phyloP scores from a whole-genome alignment of 2,329 filamentous ascomycete genomes.

The Cladosporium sp. region DNA sequence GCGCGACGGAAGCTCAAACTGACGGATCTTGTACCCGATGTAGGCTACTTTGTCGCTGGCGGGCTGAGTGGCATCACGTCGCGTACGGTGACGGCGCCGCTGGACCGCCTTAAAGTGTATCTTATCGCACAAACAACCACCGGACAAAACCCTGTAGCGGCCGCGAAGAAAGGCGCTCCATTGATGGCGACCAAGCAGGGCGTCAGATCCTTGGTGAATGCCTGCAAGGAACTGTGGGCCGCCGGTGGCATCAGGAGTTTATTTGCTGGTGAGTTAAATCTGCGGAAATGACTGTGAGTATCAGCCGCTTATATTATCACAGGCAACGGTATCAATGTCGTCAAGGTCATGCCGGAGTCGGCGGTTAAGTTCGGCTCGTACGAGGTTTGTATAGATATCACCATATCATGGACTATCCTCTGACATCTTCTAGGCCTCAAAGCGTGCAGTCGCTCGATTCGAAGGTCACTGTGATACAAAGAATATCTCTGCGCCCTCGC shows the following conservation, averaged over 20 bases:
- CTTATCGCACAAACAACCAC: conserved; percentile 82
- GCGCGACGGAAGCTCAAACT: conserved; percentile 40
- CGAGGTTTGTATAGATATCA: conserved; percentile 52
- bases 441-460: conserved; percentile 75
- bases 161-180: conserved; percentile 66
- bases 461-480: conserved; percentile 84
- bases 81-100: conserved; percentile 87
- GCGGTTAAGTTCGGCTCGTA: conserved; percentile 98
- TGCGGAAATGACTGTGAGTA: too few species aligned
- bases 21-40: conserved; percentile 65
- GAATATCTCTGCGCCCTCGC: conserved; percentile 74
- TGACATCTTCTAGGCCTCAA: conserved; percentile 58
- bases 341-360: conserved; percentile 98
- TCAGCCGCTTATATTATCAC: too few species aligned
- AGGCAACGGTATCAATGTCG: conserved; percentile 94
- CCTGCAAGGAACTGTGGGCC: conserved; percentile 73
- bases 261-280: conserved; percentile 84
- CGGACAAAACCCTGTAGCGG: conserved; percentile 55
- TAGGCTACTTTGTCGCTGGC: conserved; percentile 97
- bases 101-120: conserved; percentile 96
- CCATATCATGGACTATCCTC: background rate
- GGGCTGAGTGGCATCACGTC: conserved; percentile 92
- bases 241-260: conserved; percentile 83
- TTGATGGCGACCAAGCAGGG: conserved; percentile 61
- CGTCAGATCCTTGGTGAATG: conserved; percentile 64